phyloP scores from a whole-genome alignment of 2,329 filamentous ascomycete species.

The Pseudogymnoascus sp. region DNA sequence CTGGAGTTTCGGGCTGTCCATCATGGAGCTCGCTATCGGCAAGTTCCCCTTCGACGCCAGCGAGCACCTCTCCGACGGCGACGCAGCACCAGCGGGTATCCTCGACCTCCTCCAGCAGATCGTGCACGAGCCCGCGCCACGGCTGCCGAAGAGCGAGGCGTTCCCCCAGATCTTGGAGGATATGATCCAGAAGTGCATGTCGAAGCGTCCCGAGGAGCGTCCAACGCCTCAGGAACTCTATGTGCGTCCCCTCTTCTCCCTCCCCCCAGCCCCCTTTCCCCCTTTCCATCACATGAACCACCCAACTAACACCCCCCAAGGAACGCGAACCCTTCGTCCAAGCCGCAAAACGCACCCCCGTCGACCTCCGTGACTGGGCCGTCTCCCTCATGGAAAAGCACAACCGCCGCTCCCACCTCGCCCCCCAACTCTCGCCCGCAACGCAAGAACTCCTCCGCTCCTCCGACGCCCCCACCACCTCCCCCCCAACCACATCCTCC shows the following conservation, averaged over 20 bases:
- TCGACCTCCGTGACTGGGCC: conserved; percentile 89
- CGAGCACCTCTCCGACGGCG: conserved; percentile 60
- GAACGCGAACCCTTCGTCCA: conserved; percentile 91
- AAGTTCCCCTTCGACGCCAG: conserved; percentile 87
- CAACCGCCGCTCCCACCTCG: no score
- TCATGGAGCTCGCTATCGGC: conserved; percentile 97
- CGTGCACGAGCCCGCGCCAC: conserved; percentile 89
- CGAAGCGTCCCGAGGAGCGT: conserved; percentile 78
- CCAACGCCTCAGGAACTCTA: conserved; percentile 91
- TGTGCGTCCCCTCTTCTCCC: conserved; percentile 46
- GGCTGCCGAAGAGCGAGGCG: conserved; percentile 90
- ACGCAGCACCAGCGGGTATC: conserved; percentile 85
- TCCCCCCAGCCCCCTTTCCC: background rate
- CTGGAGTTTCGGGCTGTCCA: conserved; percentile 90
- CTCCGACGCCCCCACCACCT: conserved; percentile 45
- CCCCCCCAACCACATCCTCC: conserved; percentile 34
- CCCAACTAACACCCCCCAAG: conserved; percentile 36
- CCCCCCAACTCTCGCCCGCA: conserved; percentile 68
- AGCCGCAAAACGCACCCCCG: conserved; percentile 91
- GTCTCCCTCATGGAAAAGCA: conserved; percentile 89
- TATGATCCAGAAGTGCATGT: conserved; percentile 92
- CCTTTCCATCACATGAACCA: conserved; percentile 11
- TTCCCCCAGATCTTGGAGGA: conserved; percentile 93
- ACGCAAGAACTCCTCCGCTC: conserved; percentile 67
- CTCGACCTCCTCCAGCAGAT: conserved; percentile 94